Evolutionary conservation across 2,329 filamentous ascomycete genomes (phyloP).

Genomic region (Ceratocystis alfenasii): DNA sequence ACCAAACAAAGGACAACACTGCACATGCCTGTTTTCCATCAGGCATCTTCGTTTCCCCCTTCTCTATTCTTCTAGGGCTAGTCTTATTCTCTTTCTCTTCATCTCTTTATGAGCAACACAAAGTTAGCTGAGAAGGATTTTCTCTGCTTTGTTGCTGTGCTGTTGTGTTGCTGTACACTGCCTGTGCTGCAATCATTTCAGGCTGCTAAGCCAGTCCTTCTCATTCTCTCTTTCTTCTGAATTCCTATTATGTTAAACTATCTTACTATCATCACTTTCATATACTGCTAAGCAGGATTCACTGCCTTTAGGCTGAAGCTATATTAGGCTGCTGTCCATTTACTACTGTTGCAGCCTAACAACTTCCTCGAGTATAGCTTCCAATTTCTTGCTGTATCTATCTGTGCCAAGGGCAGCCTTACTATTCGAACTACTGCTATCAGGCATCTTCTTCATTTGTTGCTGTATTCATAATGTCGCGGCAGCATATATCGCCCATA

Average conservation of each 20-base stretch:
- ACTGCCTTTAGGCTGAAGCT: neutral
- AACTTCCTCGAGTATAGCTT: neutral
- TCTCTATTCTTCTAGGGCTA: neutral
- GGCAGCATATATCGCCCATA: neutral
- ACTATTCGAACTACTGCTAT: neutral
- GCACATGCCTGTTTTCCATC: neutral
- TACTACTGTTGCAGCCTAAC: neutral
- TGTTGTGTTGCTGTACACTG: neutral
- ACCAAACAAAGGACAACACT: neutral
- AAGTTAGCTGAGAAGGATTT: neutral
- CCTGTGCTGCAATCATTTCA: neutral
- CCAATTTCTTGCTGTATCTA: neutral
- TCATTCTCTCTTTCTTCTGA: neutral
- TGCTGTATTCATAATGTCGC: constrained; percentile 2
- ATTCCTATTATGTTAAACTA: constrained; percentile 9
- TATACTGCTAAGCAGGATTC: neutral
- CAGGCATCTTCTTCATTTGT: neutral
- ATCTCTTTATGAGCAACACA: neutral
- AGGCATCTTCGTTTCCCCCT: neutral
- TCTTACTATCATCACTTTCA: constrained; percentile 3
- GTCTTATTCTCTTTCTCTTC: neutral
- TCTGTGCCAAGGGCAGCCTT: neutral
- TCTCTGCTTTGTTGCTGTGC: no score
- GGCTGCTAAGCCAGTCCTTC: neutral
- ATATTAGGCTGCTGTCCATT: neutral